Conservation (phyloP, 768 basidiomycete genomes). For the Lactarius sp. region DNA sequence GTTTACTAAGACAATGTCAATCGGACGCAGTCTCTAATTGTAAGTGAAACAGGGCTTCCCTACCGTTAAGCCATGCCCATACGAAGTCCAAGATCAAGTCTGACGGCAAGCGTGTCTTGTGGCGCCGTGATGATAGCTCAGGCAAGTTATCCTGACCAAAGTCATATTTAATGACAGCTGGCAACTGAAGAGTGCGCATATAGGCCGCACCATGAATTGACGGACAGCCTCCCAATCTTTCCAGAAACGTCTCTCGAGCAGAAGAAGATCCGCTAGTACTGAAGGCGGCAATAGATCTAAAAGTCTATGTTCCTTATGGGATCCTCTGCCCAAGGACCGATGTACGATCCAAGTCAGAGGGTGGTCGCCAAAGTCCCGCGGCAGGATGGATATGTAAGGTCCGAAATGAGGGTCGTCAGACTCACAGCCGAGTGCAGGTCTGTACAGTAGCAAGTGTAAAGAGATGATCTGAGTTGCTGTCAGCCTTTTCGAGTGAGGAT, state of each 20-base stretch:
- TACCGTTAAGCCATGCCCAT: slow-evolving; percentile 94
- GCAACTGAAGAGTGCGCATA: neutral
- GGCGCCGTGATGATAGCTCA: slow-evolving; percentile 4
- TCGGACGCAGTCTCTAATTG: slow-evolving; percentile 4
- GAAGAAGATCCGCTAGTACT: slow-evolving; percentile 38
- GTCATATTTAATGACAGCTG: neutral
- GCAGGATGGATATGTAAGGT: slow-evolving; percentile 77
- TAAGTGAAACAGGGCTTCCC: slow-evolving; percentile 26
- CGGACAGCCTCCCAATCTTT: slow-evolving; percentile 54
- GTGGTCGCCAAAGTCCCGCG: slow-evolving; percentile 66
- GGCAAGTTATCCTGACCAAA: slow-evolving; percentile 11
- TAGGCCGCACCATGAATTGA: slow-evolving; percentile 47
- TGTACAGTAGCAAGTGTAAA: slow-evolving; percentile 71
- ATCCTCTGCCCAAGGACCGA: slow-evolving; percentile 23
- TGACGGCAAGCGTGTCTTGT: slow-evolving; percentile 1
- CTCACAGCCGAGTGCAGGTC: slow-evolving; percentile 38
- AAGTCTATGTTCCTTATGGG: slow-evolving; percentile 29
- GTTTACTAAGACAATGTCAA: slow-evolving; percentile 55
- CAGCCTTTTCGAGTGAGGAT: slow-evolving; percentile 48
- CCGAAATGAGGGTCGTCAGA: slow-evolving; percentile 56
- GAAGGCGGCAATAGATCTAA: slow-evolving; percentile 47
- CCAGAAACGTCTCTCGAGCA: slow-evolving; percentile 45
- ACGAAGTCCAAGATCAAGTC: slow-evolving; percentile 45
- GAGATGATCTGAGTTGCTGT: slow-evolving; percentile 74
- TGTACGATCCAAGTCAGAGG: slow-evolving; percentile 73